Evolutionary conservation across 2,329 filamentous ascomycete species (phyloP).

Genomic region (Scorias spongiosa): DNA sequence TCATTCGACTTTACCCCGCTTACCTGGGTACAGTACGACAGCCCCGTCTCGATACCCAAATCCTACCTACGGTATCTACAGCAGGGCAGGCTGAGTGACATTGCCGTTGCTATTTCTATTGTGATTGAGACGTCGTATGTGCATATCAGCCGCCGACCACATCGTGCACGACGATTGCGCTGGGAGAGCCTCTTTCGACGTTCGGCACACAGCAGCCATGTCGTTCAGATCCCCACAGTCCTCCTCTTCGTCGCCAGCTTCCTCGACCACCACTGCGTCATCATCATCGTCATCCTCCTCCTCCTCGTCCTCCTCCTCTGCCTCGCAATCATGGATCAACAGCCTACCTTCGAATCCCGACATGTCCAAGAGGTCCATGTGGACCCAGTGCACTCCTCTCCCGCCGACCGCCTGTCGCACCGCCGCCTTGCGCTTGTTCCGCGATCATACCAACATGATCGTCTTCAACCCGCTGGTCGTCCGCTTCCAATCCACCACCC

Average conservation of each 20-base stretch:
- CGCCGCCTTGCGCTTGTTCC: slow-evolving; percentile 59
- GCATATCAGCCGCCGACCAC: too few relatives aligned
- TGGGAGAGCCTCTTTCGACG: too few relatives aligned
- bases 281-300: neutral
- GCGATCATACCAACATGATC: slow-evolving; percentile 70
- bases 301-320: neutral
- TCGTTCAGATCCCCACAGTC: neutral
- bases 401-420: slow-evolving; percentile 52
- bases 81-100: too few relatives aligned
- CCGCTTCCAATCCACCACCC: slow-evolving; percentile 50
- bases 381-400: slow-evolving; percentile 67
- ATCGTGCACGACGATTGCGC: too few relatives aligned
- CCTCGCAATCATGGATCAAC: neutral
- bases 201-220: neutral
- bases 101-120: too few relatives aligned
- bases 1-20: too few relatives aligned
- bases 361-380: slow-evolving; percentile 56
- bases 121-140: too few relatives aligned
- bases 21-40: too few relatives aligned
- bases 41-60: too few relatives aligned
- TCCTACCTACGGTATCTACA: too few relatives aligned
- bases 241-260: neutral
- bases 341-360: slow-evolving; percentile 6
- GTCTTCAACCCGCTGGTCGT: slow-evolving; percentile 73
- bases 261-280: neutral